Percentiles rank a stretch among this genome's conserved stretches.
phyloP scores from a whole-genome alignment of 2,329 filamentous ascomycete genomes.

The Aphanocladium album region DNA sequence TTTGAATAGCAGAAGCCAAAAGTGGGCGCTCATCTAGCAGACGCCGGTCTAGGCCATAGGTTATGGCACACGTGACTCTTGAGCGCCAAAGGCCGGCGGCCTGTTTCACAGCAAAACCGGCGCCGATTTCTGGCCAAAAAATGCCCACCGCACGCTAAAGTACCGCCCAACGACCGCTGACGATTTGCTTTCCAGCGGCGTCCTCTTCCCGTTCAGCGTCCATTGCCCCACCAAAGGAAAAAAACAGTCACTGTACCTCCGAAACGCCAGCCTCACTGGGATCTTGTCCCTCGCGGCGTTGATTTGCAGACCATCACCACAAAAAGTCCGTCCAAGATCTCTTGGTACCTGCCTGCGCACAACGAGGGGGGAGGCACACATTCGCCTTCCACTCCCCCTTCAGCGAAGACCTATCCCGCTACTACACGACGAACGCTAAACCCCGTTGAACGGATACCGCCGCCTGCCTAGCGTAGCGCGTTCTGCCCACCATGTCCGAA shows the following conservation, averaged over 20 bases:
- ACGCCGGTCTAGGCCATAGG: neutral
- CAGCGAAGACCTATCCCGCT: neutral
- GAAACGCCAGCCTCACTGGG: neutral
- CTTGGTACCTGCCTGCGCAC: constrained; percentile 9
- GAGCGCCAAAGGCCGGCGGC: neutral
- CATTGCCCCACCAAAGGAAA: neutral
- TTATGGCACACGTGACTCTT: neutral
- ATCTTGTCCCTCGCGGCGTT: neutral
- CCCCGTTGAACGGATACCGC: neutral
- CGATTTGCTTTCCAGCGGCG: neutral
- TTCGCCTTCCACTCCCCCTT: constrained; percentile 11
- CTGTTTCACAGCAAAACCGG: neutral
- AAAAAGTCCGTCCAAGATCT: neutral
- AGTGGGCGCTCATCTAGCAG: neutral
- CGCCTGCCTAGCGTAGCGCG: neutral
- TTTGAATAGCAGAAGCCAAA: neutral
- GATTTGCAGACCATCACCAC: constrained; percentile 4
- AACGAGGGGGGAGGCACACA: constrained; percentile 11
- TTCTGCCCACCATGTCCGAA: constrained; percentile 29
- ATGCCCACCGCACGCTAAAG: neutral
- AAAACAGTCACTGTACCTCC: neutral
- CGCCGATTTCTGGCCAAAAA: neutral
- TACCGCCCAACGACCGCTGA: neutral
- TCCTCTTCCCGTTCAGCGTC: neutral
- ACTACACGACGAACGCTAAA: neutral